Base-by-base conservation (phyloP, 2,329 filamentous ascomycete species). In the Ciborinia camelliae region DNA sequence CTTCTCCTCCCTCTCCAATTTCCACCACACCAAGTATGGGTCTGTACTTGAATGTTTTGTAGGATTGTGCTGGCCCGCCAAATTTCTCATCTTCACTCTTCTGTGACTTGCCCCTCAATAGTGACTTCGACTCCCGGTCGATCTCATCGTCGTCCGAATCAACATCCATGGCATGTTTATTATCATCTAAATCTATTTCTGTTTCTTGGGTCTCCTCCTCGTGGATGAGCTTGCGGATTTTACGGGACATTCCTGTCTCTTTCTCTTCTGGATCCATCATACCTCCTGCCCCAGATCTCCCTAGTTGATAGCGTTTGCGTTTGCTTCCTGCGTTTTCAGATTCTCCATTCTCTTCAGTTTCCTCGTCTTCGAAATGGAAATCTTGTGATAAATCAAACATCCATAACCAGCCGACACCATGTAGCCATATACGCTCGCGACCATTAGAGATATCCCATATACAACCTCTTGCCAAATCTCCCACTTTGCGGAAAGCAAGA, bases 31-130 rank as follows among this genome's bases (percentile, higher is more conserved):
- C 95, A 67, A 99, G 81, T 71, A 99, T 92, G n/a, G 93, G 91
- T 65, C 93, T 85, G 78, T 98, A 99, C 77, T 96, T 96, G 81
- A 90, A 92, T 6, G 93, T 96, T 75, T 88, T 86, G 91, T 92
- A 98, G 28, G 63, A 65, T 59, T 66, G 61, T 30, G 61, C 50
- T 10, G 50, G 39, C 52, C 62, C 63, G 26, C 59, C 63, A 23
- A 47, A 35, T 51, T 57, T 66, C 39, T 48, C 61, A 77, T 60
- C 77, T 73, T 54, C 71, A 61, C 35, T 72, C 15, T 48, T 62
- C 20, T 73, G 43, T 73, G 72, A 51, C 43, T 37, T 75, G 70
- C 35, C 69, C 67, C 43, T 68, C 5, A 26, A 18, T 14, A 63
- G 37, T 37, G 32, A 43, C 26, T 52, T 54, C 8, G 28, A 20